Base-by-base conservation (phyloP, 192 early-diverging fungal genomes). In the Umbelopsis isabellina region DNA sequence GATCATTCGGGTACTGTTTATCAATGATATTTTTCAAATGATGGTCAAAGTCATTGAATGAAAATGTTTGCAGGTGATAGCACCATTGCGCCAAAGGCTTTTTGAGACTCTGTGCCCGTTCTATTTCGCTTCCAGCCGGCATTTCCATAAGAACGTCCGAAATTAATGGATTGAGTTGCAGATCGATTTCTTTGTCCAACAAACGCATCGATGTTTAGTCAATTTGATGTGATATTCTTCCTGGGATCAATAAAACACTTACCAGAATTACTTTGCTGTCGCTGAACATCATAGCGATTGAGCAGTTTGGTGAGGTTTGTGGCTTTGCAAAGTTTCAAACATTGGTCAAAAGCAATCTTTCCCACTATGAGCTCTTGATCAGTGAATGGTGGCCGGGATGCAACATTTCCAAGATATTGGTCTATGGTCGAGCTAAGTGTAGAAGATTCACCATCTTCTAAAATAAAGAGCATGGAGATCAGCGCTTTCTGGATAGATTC, bases 341-440 rank as follows among this genome's bases (percentile, higher is more conserved):
- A 61, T 0, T n/a, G 55, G 5, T 61, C 55, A 61, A 61, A 35
- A 1, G 30, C 55, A 27, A 61, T 33, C 33, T 61, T 61, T 27
- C 61, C 75, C 1, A 77, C 48, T 5, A 48, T 66, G 5, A 77
- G 20, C 25, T 72, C 75, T 47, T 76, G 65, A 13, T 55, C 46
- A n/a, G 37, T 67, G 65, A 71, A 67, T 2, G 44, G 51, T 10
- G 53, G 21, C 1, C 64, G 23, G 13, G 44, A 27, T 16, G 66
- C 27, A 13, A 70, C 65, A 27, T 67, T 67, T 4, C 69, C 65
- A 12, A 75, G n/a, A 22, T 75, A 48, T 13, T 75, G 27, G 49
- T 74, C 66, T 4, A 74, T 37, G 13, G 33, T 45, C 0, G 25
- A 50, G 11, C 18, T 46, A 16, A 67, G 49, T 45, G 49, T 41